A percentile compares a stretch with the other conserved stretches of the same genome.
phyloP scores from a whole-genome alignment of 2,329 filamentous ascomycete genomes.

The Fusarium vanettenii region DNA sequence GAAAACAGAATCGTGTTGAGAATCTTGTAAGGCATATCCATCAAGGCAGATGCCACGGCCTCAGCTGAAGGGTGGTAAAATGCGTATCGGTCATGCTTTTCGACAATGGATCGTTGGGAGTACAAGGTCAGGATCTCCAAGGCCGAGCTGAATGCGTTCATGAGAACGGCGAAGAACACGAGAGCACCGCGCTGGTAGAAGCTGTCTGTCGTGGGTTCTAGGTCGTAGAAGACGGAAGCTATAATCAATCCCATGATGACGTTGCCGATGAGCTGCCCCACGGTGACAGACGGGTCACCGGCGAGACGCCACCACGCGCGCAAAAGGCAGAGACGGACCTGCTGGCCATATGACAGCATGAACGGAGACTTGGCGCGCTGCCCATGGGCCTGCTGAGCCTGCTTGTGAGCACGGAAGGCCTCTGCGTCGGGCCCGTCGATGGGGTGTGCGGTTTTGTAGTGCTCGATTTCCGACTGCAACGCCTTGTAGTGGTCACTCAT shows the following conservation, averaged over 20 bases:
- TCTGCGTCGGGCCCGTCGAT: not conserved
- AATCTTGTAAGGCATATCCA: constrained; percentile 55
- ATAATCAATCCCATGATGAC: constrained; percentile 61
- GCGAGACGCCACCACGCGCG: too few species aligned
- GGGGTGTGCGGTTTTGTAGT: not conserved
- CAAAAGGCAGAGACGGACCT: constrained; percentile 30
- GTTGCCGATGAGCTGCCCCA: constrained; percentile 47
- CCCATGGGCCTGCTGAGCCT: constrained; percentile 39
- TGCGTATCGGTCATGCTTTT: constrained; percentile 47
- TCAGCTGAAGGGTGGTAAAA: constrained; percentile 44
- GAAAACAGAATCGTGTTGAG: constrained; percentile 52
- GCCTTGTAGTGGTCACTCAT: not conserved
- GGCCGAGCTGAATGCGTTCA: constrained; percentile 56
- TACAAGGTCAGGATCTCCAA: constrained; percentile 44
- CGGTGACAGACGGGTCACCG: too few species aligned
- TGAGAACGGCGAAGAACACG: constrained; percentile 61
- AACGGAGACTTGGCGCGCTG: not conserved
- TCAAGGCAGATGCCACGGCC: constrained; percentile 43
- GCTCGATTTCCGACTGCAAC: not conserved
- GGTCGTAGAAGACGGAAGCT: constrained; percentile 62
- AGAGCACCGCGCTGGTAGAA: constrained; percentile 59
- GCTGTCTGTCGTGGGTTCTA: constrained; percentile 52
- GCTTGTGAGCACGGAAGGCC: too few species aligned
- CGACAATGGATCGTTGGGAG: constrained; percentile 42
- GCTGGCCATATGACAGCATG: constrained; percentile 41